These are phyloP conservation scores for Luvunga scandens DNA, from an alignment of 345 rosid genomes.

Conservation along the genomic window DNA sequence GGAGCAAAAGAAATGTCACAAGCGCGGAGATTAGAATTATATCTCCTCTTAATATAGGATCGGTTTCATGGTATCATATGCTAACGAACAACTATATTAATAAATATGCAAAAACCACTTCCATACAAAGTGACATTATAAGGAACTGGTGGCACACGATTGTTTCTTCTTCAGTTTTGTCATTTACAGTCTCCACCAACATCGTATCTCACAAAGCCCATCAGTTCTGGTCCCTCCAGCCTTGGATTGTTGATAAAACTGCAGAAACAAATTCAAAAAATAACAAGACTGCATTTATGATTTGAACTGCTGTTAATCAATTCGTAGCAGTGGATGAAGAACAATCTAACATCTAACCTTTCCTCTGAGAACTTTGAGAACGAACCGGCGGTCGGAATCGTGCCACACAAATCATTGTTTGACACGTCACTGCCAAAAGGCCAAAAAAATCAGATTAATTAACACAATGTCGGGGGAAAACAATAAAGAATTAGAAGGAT, in stretches of 20 bases:
- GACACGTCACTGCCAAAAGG: constrained; percentile 54
- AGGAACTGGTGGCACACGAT: background rate
- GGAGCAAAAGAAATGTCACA: background rate
- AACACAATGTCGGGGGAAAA: background rate
- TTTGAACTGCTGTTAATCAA: background rate
- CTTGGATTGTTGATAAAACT: constrained; percentile 59
- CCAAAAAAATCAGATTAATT: background rate
- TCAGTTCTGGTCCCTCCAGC: constrained; percentile 71
- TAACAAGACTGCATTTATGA: background rate
- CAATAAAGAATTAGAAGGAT: background rate
- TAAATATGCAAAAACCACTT: background rate
- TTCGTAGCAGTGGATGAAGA: background rate
- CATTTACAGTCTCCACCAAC: constrained; percentile 48
- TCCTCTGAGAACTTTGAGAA: constrained; percentile 61
- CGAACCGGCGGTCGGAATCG: constrained; percentile 62
- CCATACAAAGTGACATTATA: too few relatives aligned
- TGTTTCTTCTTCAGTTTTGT: background rate
- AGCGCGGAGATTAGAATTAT: constrained; percentile 4
- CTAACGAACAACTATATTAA: background rate
- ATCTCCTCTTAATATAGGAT: background rate
- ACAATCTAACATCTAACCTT: constrained; percentile 34
- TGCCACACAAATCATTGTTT: constrained; percentile 66
- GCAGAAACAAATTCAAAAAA: background rate
- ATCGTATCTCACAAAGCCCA: constrained; percentile 75
- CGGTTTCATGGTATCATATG: background rate